Percentiles rank a stretch among this genome's conserved stretches.
Conservation (phyloP, 768 basidiomycete species). For the Termitomyces sp. region DNA sequence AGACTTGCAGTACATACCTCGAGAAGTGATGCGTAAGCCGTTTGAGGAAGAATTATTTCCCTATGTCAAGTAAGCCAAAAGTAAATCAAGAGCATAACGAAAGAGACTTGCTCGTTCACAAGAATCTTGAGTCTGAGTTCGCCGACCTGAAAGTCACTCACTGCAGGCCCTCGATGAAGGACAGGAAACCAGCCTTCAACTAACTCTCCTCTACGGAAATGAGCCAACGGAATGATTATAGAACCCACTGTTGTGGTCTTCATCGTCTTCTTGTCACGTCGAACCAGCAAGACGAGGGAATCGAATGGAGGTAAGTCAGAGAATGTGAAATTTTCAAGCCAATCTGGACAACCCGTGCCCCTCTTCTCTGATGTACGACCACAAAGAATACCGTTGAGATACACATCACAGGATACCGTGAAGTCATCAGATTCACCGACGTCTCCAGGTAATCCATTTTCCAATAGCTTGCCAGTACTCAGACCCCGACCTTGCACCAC, state of each 20-base stretch:
- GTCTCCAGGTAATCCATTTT: conserved; percentile 26
- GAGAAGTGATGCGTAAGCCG: conserved; percentile 56
- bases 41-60: conserved; percentile 73
- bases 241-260: conserved; percentile 57
- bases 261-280: conserved; percentile 59
- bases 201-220: conserved; percentile 67
- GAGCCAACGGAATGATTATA: conserved; percentile 57
- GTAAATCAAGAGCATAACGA: neutral
- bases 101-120: conserved; percentile 62
- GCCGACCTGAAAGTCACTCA: conserved; percentile 59
- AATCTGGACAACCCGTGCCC: conserved; percentile 62
- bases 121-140: conserved; percentile 70
- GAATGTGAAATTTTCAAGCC: conserved; percentile 78
- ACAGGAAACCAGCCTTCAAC: conserved; percentile 88
- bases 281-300: conserved; percentile 61
- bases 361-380: conserved; percentile 75
- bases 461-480: conserved; percentile 42
- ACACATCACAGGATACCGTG: conserved; percentile 78
- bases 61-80: conserved; percentile 29
- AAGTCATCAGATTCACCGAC: conserved; percentile 49
- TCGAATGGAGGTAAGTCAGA: conserved; percentile 77
- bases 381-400: conserved; percentile 58
- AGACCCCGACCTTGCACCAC: conserved; percentile 73
- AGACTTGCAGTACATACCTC: conserved; percentile 30
- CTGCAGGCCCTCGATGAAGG: conserved; percentile 41